Base-by-base conservation (phyloP, 164 flowering plant species). In the Liquidambar formosana region DNA sequence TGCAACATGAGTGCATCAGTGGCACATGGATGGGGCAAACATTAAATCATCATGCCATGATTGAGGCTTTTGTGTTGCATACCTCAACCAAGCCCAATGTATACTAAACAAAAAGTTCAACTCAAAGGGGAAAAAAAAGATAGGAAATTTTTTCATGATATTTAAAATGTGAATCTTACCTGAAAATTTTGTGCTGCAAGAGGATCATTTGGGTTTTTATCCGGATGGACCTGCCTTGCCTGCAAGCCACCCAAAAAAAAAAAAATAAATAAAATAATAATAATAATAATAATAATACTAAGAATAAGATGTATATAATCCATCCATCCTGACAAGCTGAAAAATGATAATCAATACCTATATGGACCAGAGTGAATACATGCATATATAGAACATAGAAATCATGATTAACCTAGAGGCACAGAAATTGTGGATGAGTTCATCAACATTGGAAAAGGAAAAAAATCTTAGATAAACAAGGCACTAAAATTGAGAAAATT, bases 221-320 rank as follows among this genome's bases (percentile, higher is more conserved):
- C 86, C n/a, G 86, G 86, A 71, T 83, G 86, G 58, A 83, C 86
- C 65, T 83, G 83, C 25, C 86, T 75, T 12, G 86, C 86, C 86
- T 83, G 74, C 65, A 73, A 27, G 27, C 26, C 47, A 77, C 33
- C 61, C 61, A 56, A 11, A 70, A 70, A 64, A 2, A 10, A 10
- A 28, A 49, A 43, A 58, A 48, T 19, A 67, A 47, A 25, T 13
- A 33, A 10, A 3, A 54, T 4, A 38, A 16, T 8, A 58, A 62
- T 65, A 41, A n/a, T n/a, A n/a, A n/a, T n/a, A n/a, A n/a, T n/a
- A n/a, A n/a, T n/a, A n/a, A n/a, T n/a, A n/a, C n/a, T n/a, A n/a
- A n/a, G n/a, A 38, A 64, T 47, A 12, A 64, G 28, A 47, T 28
- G 56, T n/a, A 26, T 13, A 45, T 27, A 47, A 48, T 22, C 15